Evolutionary conservation across 2,329 filamentous ascomycete genomes (phyloP).

Genomic region (Seiridium unicorne): DNA sequence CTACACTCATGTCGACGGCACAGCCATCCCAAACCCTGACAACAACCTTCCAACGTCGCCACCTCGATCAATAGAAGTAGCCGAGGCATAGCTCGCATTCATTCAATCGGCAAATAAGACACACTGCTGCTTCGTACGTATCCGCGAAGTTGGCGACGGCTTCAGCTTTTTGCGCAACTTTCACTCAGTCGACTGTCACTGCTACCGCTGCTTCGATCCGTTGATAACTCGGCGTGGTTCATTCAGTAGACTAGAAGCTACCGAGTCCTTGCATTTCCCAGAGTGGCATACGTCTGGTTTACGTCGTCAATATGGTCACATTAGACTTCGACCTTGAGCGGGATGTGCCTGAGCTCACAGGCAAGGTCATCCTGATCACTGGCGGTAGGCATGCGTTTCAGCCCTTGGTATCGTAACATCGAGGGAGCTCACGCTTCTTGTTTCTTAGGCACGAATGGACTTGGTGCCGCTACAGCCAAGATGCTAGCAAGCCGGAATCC

Average conservation of each 20-base stretch:
- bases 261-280: not conserved
- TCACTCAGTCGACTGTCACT: not conserved
- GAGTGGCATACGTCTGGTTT: not conserved
- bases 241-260: not conserved
- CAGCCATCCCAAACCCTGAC: too few relatives aligned
- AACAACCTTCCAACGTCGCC: too few relatives aligned
- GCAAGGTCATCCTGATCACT: not conserved
- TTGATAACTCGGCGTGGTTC: not conserved
- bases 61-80: too few relatives aligned
- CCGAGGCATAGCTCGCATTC: too few relatives aligned
- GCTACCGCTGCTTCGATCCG: not conserved
- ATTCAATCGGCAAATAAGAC: too few relatives aligned
- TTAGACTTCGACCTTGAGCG: not conserved
- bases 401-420: not conserved
- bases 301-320: not conserved
- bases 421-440: not conserved
- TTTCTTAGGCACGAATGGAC: constrained; percentile 29
- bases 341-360: not conserved
- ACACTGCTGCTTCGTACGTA: too few relatives aligned
- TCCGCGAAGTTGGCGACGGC: not conserved
- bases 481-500: constrained; percentile 32
- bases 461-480: constrained; percentile 35
- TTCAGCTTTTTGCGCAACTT: not conserved
- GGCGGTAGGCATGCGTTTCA: not conserved
- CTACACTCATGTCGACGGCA: too few relatives aligned